Conservation (phyloP, 495 filamentous ascomycete genomes). For the Penicillium roqueforti region DNA sequence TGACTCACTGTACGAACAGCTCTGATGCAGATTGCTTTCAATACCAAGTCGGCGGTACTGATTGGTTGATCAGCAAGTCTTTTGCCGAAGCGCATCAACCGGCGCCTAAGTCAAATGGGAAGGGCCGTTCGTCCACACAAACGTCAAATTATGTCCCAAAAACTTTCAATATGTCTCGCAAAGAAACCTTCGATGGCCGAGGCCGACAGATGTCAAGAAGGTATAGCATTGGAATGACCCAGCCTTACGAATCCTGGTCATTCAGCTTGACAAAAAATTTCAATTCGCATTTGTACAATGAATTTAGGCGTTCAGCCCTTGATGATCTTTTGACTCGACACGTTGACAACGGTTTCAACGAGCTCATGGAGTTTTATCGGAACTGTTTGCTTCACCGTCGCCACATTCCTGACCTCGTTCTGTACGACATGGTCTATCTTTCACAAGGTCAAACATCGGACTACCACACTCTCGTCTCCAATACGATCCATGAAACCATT, state of each 20-base stretch:
- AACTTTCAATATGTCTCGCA: background rate
- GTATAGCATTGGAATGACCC: slow-evolving; percentile 49
- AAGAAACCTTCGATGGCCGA: background rate
- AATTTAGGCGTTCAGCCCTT: slow-evolving; percentile 68
- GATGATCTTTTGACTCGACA: slow-evolving; percentile 55
- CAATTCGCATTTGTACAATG: slow-evolving; percentile 73
- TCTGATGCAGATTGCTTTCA: background rate
- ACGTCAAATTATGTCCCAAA: slow-evolving; percentile 7
- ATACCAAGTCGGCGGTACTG: background rate
- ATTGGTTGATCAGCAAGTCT: background rate
- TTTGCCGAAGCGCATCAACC: background rate
- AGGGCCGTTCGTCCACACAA: slow-evolving; percentile 1
- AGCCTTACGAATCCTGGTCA: slow-evolving; percentile 77
- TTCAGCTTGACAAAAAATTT: slow-evolving; percentile 71
- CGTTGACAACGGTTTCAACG: slow-evolving; percentile 48
- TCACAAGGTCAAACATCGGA: slow-evolving; percentile 37
- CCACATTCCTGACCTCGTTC: slow-evolving; percentile 47
- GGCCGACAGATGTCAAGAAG: background rate
- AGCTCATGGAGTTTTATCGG: slow-evolving; percentile 57
- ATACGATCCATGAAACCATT: slow-evolving; percentile 8
- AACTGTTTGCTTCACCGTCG: slow-evolving; percentile 47
- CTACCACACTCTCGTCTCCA: background rate
- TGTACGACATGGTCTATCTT: slow-evolving; percentile 50
- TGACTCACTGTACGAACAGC: background rate
- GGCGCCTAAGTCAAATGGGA: background rate